Conservation (phyloP, 1,139 yeast species). For the Lodderomyces margitis region DNA sequence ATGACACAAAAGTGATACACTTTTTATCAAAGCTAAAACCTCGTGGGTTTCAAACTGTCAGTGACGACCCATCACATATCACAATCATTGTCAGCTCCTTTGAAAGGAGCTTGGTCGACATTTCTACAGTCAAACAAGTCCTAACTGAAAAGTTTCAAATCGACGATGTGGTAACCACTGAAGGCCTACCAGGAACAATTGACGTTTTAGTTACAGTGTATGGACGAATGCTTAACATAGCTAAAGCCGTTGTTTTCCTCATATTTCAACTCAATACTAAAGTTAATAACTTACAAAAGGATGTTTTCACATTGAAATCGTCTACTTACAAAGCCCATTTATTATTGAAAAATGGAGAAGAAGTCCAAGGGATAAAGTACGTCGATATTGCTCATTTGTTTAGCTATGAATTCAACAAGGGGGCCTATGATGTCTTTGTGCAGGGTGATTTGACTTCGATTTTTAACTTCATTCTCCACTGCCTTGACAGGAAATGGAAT, state of each 20-base stretch:
- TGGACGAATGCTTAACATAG: conserved; percentile 23
- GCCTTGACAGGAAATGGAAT: conserved; percentile 14
- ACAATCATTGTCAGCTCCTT: conserved; percentile 24
- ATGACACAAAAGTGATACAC: conserved; percentile 12
- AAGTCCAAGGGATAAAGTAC: conserved; percentile 11
- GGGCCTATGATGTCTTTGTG: conserved; percentile 14
- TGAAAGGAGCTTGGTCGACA: conserved; percentile 25
- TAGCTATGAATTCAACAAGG: neutral
- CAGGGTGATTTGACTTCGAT: conserved; percentile 23
- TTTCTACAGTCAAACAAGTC: conserved; percentile 11
- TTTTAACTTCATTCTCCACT: conserved; percentile 13
- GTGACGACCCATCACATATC: conserved; percentile 4
- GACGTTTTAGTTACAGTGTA: conserved; percentile 29
- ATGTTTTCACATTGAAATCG: conserved; percentile 32
- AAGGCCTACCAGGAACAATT: conserved; percentile 21
- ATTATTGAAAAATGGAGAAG: conserved; percentile 6
- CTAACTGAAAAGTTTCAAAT: conserved; percentile 1
- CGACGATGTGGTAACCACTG: neutral
- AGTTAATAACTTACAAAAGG: conserved; percentile 24
- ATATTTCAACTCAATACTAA: conserved; percentile 24
- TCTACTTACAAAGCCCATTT: conserved; percentile 21
- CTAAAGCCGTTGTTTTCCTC: conserved; percentile 23
- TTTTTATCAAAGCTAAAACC: conserved; percentile 12
- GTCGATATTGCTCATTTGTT: conserved; percentile 6
- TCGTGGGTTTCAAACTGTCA: conserved; percentile 3